Conservation (phyloP, 192 early-diverging fungal genomes). For the Umbelopsis ramanniana region DNA sequence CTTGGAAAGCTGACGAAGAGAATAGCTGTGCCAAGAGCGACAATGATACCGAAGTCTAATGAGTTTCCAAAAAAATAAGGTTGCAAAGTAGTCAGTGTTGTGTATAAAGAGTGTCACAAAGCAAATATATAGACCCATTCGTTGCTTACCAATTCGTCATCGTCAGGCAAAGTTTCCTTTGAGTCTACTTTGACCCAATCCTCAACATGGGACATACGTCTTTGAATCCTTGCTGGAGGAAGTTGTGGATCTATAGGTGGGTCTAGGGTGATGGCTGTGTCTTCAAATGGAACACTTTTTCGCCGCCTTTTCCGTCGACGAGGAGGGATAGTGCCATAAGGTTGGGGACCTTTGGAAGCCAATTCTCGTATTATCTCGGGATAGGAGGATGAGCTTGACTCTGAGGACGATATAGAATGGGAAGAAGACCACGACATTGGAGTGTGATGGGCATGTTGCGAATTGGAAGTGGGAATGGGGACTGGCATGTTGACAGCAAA, state of each 20-base stretch:
- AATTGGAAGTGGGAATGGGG: neutral
- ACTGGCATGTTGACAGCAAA: neutral
- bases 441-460: neutral
- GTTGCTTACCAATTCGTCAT: constrained; percentile 41
- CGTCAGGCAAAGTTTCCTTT: constrained; percentile 43
- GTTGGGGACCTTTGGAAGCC: constrained; percentile 27
- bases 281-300: neutral
- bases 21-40: constrained; percentile 1
- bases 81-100: neutral
- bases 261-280: neutral
- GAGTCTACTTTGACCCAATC: constrained; percentile 41
- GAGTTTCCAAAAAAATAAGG: neutral
- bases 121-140: neutral
- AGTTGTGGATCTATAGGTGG: neutral
- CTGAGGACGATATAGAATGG: constrained; percentile 8
- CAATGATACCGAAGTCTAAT: neutral
- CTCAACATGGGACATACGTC: constrained; percentile 47
- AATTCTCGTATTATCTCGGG: constrained; percentile 33
- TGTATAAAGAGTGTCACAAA: neutral
- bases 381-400: constrained; percentile 16
- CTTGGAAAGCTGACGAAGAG: constrained; percentile 13
- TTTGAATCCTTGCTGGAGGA: neutral
- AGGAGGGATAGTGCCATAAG: constrained; percentile 36
- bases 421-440: neutral
- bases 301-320: constrained; percentile 19